Base-by-base conservation (phyloP, 1,284 basidiomycete genomes). In the Tremellales sp. region DNA sequence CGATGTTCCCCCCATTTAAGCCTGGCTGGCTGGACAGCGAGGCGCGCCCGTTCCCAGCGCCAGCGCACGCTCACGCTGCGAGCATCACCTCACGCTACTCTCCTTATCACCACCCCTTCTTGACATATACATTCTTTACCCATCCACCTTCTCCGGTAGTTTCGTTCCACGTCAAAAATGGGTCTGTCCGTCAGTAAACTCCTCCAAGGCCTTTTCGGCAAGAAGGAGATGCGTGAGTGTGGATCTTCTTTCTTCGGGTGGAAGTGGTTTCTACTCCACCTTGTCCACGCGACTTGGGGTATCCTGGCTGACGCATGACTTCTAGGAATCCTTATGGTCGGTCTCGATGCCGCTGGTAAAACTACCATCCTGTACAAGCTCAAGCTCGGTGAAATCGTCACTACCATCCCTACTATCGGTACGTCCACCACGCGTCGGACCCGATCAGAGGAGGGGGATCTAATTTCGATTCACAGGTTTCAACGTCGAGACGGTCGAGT, bases 341-440 rank as follows among this genome's bases (percentile, higher is more conserved):
- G 91, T 75, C 87, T 98, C 65, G 93, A 97, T 73, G 93, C 93
- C 64, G 92, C 92, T 63, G 93, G 92, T 56, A 93, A 94, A 79
- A 94, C 90, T 57, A 97, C 96, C 71, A 98, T 97, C 69, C 81
- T 98, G 64, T 97, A 97, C 82, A 97, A 97, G 81, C 82, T 82
- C 62, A 97, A 98, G 81, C 84, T 97, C 49, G 93, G 93, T 75
- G 94, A 97, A 80, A 97, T 94, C 76, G 94, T 98, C 73, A 97
- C 94, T 59, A 97, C 94, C 58, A 97, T 98, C 75, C 94, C 94
- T 54, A 98, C 94, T 69, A 97, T 97, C 75, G 91, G 92, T 91
- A 67, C 70, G 86, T 81, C 31, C 31, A 29, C n/a, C 27, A 19
- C 27, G 49, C 24, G 11, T 33, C 10, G 24, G 21, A 40, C 31